These are phyloP conservation scores for Schizochytrium sp. DNA, from an alignment of 108 stramenopile genomes.

Conservation along the genomic window DNA sequence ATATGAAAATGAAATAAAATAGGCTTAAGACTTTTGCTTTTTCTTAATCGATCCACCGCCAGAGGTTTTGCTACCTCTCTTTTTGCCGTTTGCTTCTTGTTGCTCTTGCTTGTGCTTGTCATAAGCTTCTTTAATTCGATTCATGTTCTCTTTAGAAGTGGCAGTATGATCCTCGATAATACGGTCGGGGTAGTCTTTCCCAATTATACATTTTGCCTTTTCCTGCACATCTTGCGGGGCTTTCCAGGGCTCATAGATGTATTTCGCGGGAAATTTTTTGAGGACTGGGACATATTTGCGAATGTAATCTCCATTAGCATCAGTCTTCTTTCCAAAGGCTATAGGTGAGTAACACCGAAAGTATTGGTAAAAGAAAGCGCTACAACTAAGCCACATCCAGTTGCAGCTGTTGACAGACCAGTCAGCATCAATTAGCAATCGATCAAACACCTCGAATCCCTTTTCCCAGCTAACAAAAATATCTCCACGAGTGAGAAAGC, in stretches of 20 bases:
- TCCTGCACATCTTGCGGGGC: constrained; percentile 83
- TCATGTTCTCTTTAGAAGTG: constrained; percentile 90
- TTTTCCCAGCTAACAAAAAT: constrained; percentile 93
- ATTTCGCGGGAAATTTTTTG: constrained; percentile 84
- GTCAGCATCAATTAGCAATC: constrained; percentile 90
- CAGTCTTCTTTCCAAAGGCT: constrained; percentile 91
- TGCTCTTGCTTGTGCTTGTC: not conserved
- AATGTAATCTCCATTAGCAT: constrained; percentile 88
- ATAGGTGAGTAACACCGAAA: constrained; percentile 94
- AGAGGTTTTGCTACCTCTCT: not conserved
- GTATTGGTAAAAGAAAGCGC: constrained; percentile 91
- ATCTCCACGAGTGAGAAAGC: constrained; percentile 97
- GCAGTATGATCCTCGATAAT: constrained; percentile 86
- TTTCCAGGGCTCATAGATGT: constrained; percentile 97
- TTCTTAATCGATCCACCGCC: not conserved
- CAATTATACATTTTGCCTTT: constrained; percentile 81
- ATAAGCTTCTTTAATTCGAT: constrained; percentile 88
- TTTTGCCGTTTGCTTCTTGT: not conserved
- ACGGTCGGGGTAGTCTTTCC: constrained; percentile 87
- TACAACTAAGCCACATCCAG: constrained; percentile 93
- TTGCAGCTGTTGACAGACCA: constrained; percentile 93
- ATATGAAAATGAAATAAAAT: too few species aligned
- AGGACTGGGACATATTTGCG: constrained; percentile 86
- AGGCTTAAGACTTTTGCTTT: too few species aligned
- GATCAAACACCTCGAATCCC: constrained; percentile 85